A percentile compares a stretch with the other conserved stretches of the same genome.
These are phyloP conservation scores for Sporormia fimetaria DNA, from an alignment of 495 filamentous ascomycete genomes.

Conservation along the genomic window DNA sequence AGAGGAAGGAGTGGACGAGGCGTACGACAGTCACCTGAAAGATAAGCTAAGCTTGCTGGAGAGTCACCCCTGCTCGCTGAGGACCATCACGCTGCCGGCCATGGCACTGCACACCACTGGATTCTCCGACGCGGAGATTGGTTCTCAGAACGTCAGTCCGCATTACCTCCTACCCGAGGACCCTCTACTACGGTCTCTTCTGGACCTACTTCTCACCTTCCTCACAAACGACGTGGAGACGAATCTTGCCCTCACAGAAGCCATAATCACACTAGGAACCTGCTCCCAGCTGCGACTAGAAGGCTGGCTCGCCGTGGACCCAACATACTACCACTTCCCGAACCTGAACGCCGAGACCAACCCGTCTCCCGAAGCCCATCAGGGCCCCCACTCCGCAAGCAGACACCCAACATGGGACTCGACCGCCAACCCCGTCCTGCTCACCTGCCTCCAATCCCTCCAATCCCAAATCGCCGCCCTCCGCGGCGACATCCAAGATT, in stretches of 20 bases:
- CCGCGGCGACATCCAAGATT: constrained; percentile 27
- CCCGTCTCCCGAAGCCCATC: constrained; percentile 7
- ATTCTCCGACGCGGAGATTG: constrained; percentile 38
- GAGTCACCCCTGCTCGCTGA: constrained; percentile 60
- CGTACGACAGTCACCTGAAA: constrained; percentile 71
- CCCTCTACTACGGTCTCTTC: constrained; percentile 58
- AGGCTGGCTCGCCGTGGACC: constrained; percentile 77
- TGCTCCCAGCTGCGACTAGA: constrained; percentile 76
- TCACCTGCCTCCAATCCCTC: constrained; percentile 23
- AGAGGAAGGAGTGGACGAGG: constrained; percentile 59
- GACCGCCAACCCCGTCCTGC: constrained; percentile 25
- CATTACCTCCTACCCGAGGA: constrained; percentile 38
- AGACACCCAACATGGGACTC: constrained; percentile 25
- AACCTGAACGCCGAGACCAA: constrained; percentile 18
- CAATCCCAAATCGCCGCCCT: constrained; percentile 24
- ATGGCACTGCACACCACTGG: constrained; percentile 40
- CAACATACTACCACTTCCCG: constrained; percentile 45
- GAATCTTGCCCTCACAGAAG: constrained; percentile 76
- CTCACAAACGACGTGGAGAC: constrained; percentile 82
- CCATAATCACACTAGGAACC: constrained; percentile 67
- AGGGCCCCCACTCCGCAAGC: constrained; percentile 22
- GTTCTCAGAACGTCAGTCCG: constrained; percentile 11
- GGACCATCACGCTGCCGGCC: constrained; percentile 19
- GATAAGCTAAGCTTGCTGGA: constrained; percentile 72
- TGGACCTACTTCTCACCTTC: constrained; percentile 63